Evolutionary conservation across 805 yeast species (phyloP).

Genomic region (Ogataea ramenticola): DNA sequence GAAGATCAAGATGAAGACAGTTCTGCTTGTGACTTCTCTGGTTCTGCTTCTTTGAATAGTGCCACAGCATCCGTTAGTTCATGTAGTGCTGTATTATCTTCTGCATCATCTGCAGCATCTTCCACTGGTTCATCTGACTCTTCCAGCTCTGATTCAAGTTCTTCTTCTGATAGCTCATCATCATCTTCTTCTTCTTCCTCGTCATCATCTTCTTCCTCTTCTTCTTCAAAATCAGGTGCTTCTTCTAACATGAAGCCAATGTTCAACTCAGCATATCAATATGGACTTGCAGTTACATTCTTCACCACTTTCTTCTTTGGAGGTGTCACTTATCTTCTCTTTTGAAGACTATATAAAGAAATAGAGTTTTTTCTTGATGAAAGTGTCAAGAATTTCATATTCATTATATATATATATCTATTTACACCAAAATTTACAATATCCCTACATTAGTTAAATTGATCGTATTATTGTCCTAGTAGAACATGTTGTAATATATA

Average conservation of each 20-base stretch:
- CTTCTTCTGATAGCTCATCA: slow-evolving; percentile 22
- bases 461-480: no score
- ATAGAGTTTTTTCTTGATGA: no score
- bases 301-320: slow-evolving; percentile 34
- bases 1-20: slow-evolving; percentile 32
- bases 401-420: no score
- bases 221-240: slow-evolving; percentile 18
- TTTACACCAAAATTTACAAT: no score
- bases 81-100: slow-evolving; percentile 41
- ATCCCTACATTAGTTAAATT: no score
- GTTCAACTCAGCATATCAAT: slow-evolving; percentile 12
- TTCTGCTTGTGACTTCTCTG: slow-evolving; percentile 64
- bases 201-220: slow-evolving; percentile 20
- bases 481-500: no score
- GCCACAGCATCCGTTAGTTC: slow-evolving; percentile 35
- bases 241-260: slow-evolving; percentile 12
- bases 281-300: slow-evolving; percentile 26
- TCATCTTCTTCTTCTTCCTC: slow-evolving; percentile 14
- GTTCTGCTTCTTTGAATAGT: slow-evolving; percentile 51
- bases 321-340: slow-evolving; percentile 27
- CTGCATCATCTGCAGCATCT: slow-evolving; percentile 30
- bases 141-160: slow-evolving; percentile 16
- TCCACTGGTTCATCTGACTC: slow-evolving; percentile 14
- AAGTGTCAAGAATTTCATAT: no score
- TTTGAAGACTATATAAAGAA: no score